Evolutionary conservation across 2,329 filamentous ascomycete genomes (phyloP).

Genomic region (Aspergillus sp.): DNA sequence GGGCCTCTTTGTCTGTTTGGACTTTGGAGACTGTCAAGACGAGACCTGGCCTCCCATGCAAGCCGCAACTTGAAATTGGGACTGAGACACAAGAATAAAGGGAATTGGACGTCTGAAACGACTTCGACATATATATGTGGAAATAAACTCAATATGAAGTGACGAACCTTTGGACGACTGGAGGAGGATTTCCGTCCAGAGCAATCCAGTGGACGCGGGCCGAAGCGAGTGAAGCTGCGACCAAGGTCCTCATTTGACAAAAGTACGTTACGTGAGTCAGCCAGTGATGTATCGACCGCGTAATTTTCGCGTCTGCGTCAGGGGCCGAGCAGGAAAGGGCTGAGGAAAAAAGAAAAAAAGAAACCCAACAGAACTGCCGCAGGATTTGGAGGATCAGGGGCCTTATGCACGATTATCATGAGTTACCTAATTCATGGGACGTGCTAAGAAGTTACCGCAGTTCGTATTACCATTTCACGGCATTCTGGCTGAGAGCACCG

Average conservation of each 20-base stretch:
- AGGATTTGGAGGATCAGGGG: neutral
- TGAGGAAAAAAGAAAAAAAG: neutral
- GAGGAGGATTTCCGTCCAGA: neutral
- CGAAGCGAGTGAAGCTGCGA: neutral
- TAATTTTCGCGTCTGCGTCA: neutral
- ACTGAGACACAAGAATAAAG: neutral
- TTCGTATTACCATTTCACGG: neutral
- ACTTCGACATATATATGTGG: neutral
- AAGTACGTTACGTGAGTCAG: neutral
- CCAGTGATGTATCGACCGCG: neutral
- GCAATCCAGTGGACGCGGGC: neutral
- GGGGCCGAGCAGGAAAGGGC: neutral
- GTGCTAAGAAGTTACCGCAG: neutral
- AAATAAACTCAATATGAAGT: neutral
- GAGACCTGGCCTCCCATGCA: neutral
- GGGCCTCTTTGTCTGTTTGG: neutral
- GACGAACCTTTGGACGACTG: too few relatives aligned
- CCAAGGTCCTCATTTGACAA: neutral
- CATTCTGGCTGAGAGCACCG: neutral
- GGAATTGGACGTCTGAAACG: neutral
- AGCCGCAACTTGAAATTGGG: too few relatives aligned
- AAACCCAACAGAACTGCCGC: neutral
- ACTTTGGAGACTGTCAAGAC: neutral
- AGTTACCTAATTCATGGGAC: conserved; percentile 7
- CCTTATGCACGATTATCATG: conserved; percentile 7